Base-by-base conservation (phyloP, 176 grass and related monocot genomes). In the Thinopyrum elongatum region DNA sequence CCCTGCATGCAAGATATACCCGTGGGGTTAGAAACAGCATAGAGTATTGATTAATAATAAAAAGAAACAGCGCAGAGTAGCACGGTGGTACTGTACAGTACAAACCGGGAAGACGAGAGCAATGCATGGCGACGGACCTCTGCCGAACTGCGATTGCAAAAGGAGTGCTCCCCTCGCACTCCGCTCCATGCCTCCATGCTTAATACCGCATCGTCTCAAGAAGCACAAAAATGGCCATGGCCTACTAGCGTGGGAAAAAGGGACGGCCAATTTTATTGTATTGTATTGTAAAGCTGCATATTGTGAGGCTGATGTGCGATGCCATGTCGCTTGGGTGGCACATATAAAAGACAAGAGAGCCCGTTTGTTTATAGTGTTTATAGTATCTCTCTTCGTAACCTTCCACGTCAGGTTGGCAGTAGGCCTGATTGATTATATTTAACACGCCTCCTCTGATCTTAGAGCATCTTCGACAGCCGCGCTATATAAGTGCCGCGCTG, bases 171-270 rank as follows among this genome's bases (percentile, higher is more conserved):
- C 8, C n/a, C n/a, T n/a, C n/a, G n/a, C 4, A 2, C 33, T 34
- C 33, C 3, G 33, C 33, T 34, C 33, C 33, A 34, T 34, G 33
- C 33, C 33, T 34, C 33, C 33, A 34, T 34, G 33, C 30, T n/a
- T 33, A 35, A 6, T 35, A 7, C 34, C 34, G 76, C 25, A 86
- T 61, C 76, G 25, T 8, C 29, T 59, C 60, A 66, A 12, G 25
- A 64, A 57, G 26, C 11, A 58, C 12, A 72, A 6, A 23, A 29
- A 31, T 76, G 25, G 25, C 8, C 33, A 19, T 10, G 65, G 16
- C 73, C 73, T 65, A 68, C 34, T 65, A 61, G 64, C 35, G 34
- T 77, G 80, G 86, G 33, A 10, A 72, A 82, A 79, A 39, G 68
- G 74, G 7, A 10, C 6, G 17, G 53, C 1, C 0, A 30, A 36